Evolutionary conservation across 2,329 filamentous ascomycete genomes (phyloP).

Genomic region (Penicillium sp.): DNA sequence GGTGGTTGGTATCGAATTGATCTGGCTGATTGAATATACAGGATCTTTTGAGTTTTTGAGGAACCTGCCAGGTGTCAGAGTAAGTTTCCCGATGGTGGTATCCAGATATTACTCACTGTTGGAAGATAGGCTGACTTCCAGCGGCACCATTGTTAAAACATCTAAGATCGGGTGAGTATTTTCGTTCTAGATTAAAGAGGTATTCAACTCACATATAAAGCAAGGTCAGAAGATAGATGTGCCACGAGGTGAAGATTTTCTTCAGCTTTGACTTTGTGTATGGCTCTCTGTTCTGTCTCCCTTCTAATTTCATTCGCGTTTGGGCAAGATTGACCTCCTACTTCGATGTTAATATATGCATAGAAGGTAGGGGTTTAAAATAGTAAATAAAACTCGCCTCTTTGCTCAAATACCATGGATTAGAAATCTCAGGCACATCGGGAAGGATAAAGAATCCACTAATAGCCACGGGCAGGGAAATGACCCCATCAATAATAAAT

Average conservation of each 20-base stretch:
- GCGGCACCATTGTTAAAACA: conserved; percentile 61
- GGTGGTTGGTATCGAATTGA: conserved; percentile 59
- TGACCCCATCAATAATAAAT: conserved; percentile 55
- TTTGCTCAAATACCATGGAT: conserved; percentile 49
- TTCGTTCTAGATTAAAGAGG: no score
- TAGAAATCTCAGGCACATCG: conserved; percentile 52
- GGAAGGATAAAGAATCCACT: conserved; percentile 51
- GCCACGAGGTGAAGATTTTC: conserved; percentile 64
- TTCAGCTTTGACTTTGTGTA: conserved; percentile 54
- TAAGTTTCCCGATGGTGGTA: no score
- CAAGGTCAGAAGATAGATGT: conserved; percentile 58
- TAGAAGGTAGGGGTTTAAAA: not conserved
- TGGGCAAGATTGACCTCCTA: conserved; percentile 48
- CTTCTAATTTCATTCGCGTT: conserved; percentile 52
- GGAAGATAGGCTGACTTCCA: conserved; percentile 56
- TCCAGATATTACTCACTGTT: conserved; percentile 33
- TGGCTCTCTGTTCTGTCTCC: conserved; percentile 44
- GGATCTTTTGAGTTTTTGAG: conserved; percentile 40
- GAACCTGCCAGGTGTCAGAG: conserved; percentile 12
- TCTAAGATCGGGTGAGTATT: conserved; percentile 18
- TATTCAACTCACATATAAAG: conserved; percentile 52
- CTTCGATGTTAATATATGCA: not conserved
- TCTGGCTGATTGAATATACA: conserved; percentile 47
- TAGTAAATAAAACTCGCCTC: conserved; percentile 23
- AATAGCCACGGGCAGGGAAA: conserved; percentile 53